Evolutionary conservation across 1,139 yeast species (phyloP), one percentile per base, ranked within the genome.

Genomic region (Blastobotrys buckinghamii): DNA sequence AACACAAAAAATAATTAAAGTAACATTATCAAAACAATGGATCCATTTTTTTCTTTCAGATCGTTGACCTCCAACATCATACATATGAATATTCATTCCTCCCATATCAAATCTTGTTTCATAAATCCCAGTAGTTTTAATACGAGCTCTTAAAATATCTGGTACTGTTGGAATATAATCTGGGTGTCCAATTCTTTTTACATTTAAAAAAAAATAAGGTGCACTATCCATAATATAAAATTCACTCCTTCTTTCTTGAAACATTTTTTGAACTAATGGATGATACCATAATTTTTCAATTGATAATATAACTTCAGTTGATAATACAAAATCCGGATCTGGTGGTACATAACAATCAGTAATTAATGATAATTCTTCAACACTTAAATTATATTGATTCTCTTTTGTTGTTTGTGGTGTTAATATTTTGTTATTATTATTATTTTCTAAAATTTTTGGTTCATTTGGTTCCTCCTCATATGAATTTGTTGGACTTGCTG

Each of bases 41-140:
- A 89, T 89, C 97, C 97, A 89, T 66, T 89, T 89, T 62, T 87
- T 87, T 48, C 97, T 79, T 69, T 89, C 97, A 1, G 92, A 82
- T 59, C 97, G 73, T 68, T 89, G 97, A 1, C 97, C 97, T 54
- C 97, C 97, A 44, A 89, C 96, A 65, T 89, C 97, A 63, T 77
- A 88, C 76, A 89, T 80, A 66, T 87, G 95, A 50, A 88, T 77
- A 60, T 81, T 81, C 49, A 87, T 70, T 45, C 78, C 78, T 37
- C 87, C 90, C 81, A 88, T 78, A 55, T 82, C 82, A 60, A 89
- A 86, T 50, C 76, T 75, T 54, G 87, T 82, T 62, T 88, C 96
- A 61, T 82, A 87, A 42, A 89, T 87, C 69, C 97, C 97, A 0
- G 95, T 84, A 0, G 97, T 89, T 69, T 87, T 89, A 63, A 87